Evolutionary conservation across 1,284 basidiomycete genomes (phyloP), one percentile per base, ranked within the genome.

Genomic region (Ustilago sp.): DNA sequence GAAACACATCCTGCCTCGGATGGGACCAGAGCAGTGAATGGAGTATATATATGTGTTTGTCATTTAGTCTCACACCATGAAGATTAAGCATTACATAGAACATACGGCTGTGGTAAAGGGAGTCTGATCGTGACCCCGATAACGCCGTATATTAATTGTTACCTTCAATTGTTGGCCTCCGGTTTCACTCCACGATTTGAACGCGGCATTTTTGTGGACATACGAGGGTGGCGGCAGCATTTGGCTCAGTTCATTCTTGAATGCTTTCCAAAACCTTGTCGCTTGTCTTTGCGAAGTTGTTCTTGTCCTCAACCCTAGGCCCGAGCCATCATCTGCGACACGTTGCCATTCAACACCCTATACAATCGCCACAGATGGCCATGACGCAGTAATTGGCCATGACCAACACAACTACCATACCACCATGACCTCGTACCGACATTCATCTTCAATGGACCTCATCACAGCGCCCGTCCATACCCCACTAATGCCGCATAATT

Each of bases 401-500:
- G 48, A 50, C 28, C 28, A 32, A 23, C 28, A 35, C n/a, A 31
- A 12, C 23, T 17, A 35, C 28, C 9, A 5, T 15, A 31, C 45
- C 11, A 51, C n/a, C 55, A 58, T 68, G 55, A 13, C 23, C 7
- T 58, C 41, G 50, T 35, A 41, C 13, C 32, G 39, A 41, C 12
- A 5, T 3, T 38, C n/a, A 8, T 50, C 32, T 38, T 41, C 54
- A 15, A 61, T 56, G 58, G 23, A 47, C 9, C 15, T 54, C 41
- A 36, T 59, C 32, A 32, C 47, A 23, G 47, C 54, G 11, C 28
- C 59, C 17, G 62, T 19, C 13, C 36, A 32, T n/a, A 35, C 34
- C 35, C 50, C 45, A 19, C 19, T 11, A n/a, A 65, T 70, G 68
- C 39, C 58, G 8, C 52, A 52, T n/a, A 28, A 48, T 8, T 41